A percentile compares a stretch with the other conserved stretches of the same genome.
Conservation (phyloP, 2,329 filamentous ascomycete genomes). For the Alternaria postmessia region DNA sequence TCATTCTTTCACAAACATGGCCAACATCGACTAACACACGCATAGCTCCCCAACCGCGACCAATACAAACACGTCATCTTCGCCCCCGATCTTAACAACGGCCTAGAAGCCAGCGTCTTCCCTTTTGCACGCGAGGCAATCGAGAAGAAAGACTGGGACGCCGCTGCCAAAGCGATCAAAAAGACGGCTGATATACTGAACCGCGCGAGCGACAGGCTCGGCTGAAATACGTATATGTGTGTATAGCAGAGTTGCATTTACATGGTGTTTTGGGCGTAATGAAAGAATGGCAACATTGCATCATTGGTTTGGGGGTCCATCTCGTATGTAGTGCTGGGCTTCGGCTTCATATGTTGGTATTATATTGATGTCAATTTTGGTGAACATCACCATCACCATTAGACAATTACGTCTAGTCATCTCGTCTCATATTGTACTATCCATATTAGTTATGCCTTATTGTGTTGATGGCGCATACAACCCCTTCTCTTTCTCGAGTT, state of each 20-base stretch:
- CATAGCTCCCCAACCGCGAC: conserved; percentile 75
- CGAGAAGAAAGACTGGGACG: conserved; percentile 72
- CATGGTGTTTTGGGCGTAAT: conserved; percentile 1
- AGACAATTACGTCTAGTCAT: neutral
- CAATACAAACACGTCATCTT: conserved; percentile 96
- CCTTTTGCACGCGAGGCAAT: conserved; percentile 87
- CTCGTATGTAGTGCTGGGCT: neutral
- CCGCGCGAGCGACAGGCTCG: conserved; percentile 64
- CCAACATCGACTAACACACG: neutral
- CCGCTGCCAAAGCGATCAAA: conserved; percentile 72
- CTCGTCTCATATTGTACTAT: neutral
- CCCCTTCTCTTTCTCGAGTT: neutral
- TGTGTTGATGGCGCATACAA: neutral
- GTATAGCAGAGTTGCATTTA: conserved; percentile 5
- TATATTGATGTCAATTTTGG: neutral
- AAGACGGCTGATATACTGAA: conserved; percentile 75
- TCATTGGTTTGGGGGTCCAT: neutral
- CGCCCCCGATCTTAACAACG: conserved; percentile 80
- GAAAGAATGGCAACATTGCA: neutral
- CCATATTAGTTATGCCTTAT: too few relatives aligned
- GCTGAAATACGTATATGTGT: neutral
- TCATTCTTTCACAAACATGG: neutral
- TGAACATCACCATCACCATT: neutral
- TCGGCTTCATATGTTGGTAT: neutral
- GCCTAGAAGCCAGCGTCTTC: conserved; percentile 71